Base-by-base conservation (phyloP, 805 yeast genomes). In the Cyberlindnera mycetangii region DNA sequence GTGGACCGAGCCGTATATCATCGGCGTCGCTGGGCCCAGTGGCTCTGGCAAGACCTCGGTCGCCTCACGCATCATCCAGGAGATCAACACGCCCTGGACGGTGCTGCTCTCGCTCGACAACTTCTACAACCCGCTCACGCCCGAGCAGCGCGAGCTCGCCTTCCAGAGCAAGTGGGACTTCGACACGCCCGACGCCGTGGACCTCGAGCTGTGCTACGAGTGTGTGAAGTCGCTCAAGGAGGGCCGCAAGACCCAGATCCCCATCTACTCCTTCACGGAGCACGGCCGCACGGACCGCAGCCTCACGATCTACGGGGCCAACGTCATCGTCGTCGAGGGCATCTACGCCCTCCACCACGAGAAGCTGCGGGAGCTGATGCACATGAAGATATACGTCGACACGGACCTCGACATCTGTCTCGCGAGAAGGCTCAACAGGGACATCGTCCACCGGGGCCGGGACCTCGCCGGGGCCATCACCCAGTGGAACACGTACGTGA, bases 1-100 rank as follows among this genome's bases (percentile, higher is more conserved):
- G n/a, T 86, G 95, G 95, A 79, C 81, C 2, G 82, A 85, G 40
- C 95, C 95, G 0, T 87, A 85, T 55, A 78, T 87, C 40, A 87
- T 87, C 51, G 95, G 95, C n/a, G 76, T 87, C 16, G 95, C 95
- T 0, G 95, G 96, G 1, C 75, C 79, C 20, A 79, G 87, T 14
- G 95, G 98, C 2, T 87, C 96, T 0, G 99, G 99, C 2, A 92
- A 92, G 61, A 92, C 98, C 0, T 84, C 95, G 28, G 88, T 93
- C 16, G 93, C 97, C 0, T 81, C 89, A 31, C 76, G 78, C 51
- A 83, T 93, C 54, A 86, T 90, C 41, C 78, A 83, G 44, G 81
- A 82, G 49, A 70, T 80, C 48, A 83, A 88, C 65, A 88, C 88
- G 44, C 98, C 98, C 1, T 90, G 98, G 97, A 88, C 97, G 0